Evolutionary conservation across 2,329 filamentous ascomycete species (phyloP).

Genomic region (Macroventuria anomochaeta): DNA sequence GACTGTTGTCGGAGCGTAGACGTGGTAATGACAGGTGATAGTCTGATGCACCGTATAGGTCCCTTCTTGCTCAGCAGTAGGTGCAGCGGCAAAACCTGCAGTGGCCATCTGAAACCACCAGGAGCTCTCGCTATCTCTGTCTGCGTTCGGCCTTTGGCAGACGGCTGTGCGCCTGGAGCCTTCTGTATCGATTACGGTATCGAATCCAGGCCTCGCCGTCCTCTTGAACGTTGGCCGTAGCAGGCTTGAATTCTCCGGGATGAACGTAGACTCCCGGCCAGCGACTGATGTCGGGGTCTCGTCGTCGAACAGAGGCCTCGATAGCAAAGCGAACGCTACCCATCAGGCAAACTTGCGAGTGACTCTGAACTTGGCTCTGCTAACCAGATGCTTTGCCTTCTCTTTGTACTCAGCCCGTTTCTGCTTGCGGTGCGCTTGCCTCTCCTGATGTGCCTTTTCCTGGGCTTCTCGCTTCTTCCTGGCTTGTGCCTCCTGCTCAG

Average conservation of each 20-base stretch:
- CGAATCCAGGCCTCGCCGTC: constrained; percentile 33
- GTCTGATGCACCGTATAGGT: constrained; percentile 9
- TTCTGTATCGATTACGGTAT: constrained; percentile 22
- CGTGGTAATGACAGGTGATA: constrained; percentile 17
- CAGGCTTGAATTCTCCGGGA: constrained; percentile 31
- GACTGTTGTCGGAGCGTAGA: constrained; percentile 22
- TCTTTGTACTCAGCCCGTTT: neutral
- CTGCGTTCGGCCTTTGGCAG: constrained; percentile 5
- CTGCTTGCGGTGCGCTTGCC: neutral
- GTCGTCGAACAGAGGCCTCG: neutral
- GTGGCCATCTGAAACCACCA: constrained; percentile 12
- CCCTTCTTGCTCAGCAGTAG: constrained; percentile 10
- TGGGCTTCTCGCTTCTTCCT: neutral
- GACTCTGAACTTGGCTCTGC: neutral
- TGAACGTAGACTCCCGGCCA: constrained; percentile 35
- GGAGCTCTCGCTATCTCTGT: constrained; percentile 1
- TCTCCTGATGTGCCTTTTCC: neutral
- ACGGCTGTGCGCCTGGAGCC: constrained; percentile 12
- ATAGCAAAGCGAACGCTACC: constrained; percentile 15
- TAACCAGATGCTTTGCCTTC: neutral
- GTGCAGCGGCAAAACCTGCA: constrained; percentile 12
- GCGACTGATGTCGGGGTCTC: constrained; percentile 23
- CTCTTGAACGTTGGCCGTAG: constrained; percentile 9
- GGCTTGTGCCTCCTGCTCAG: neutral
- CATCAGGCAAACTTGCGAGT: constrained; percentile 11